Conservation (phyloP, 345 rosid genomes). For the Aethionema arabicum region DNA sequence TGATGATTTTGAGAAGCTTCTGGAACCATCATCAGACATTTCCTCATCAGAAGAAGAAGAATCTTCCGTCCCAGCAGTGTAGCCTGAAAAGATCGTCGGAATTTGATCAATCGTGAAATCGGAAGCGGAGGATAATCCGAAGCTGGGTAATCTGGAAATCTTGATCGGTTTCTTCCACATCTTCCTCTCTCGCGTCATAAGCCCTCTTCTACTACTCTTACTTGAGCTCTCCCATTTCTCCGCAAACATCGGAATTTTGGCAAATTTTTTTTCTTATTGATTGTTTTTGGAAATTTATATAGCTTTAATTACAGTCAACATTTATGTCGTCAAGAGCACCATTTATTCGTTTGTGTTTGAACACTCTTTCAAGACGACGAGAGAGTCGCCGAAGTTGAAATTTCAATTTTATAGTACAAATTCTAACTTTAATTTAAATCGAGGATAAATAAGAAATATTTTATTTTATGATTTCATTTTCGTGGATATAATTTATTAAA, state of each 20-base stretch:
- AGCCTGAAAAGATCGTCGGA: constrained; percentile 34
- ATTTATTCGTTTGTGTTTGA: constrained; percentile 28
- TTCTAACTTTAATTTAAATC: neutral
- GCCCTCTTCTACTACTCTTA: constrained; percentile 30
- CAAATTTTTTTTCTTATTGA: constrained; percentile 21
- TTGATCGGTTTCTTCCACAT: constrained; percentile 46
- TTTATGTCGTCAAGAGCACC: constrained; percentile 13
- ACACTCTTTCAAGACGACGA: constrained; percentile 26
- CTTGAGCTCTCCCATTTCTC: constrained; percentile 35
- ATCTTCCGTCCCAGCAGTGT: constrained; percentile 39
- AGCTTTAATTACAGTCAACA: neutral
- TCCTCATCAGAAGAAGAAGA: constrained; percentile 43
- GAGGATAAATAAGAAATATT: neutral
- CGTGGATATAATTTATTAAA: neutral
- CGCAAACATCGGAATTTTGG: constrained; percentile 30
- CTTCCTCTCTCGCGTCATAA: constrained; percentile 39
- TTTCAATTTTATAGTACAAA: constrained; percentile 16
- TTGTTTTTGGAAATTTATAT: constrained; percentile 24
- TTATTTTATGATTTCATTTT: constrained; percentile 10
- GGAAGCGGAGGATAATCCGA: constrained; percentile 25
- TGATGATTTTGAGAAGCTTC: constrained; percentile 33
- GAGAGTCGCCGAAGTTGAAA: constrained; percentile 31
- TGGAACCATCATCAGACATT: constrained; percentile 42
- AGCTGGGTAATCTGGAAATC: constrained; percentile 44
- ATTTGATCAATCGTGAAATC: constrained; percentile 32